phyloP scores from a whole-genome alignment of 2,329 filamentous ascomycete species.

The Aspergillus costaricaensis region DNA sequence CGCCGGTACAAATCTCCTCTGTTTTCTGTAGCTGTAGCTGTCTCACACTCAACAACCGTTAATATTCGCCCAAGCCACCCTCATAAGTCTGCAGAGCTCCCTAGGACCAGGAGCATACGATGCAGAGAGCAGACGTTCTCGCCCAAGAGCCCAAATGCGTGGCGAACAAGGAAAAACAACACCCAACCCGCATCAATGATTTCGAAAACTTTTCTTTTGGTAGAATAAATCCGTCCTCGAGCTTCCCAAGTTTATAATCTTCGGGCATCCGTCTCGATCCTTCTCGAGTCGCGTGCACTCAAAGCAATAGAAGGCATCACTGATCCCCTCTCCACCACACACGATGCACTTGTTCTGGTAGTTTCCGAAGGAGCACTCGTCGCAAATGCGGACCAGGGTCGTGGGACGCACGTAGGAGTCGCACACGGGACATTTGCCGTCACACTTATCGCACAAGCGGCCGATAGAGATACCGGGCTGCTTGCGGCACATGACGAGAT shows the following conservation, averaged over 20 bases:
- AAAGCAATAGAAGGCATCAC: constrained; percentile 98
- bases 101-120: constrained; percentile 9
- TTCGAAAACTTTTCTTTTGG: constrained; percentile 65
- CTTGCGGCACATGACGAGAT: constrained; percentile 99
- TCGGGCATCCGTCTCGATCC: constrained; percentile 94
- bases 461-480: constrained; percentile 97
- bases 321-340: constrained; percentile 96
- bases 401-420: constrained; percentile 98
- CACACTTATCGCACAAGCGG: constrained; percentile 98
- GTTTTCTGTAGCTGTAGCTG: constrained; percentile 2
- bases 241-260: constrained; percentile 98
- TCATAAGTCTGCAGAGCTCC: background rate
- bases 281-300: constrained; percentile 97
- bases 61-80: background rate
- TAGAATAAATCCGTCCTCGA: constrained; percentile 88
- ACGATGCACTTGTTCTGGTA: constrained; percentile 99
- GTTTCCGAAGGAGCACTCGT: constrained; percentile 99
- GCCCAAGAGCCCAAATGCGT: constrained; percentile 12
- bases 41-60: constrained; percentile 10
- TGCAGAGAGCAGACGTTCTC: background rate
- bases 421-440: constrained; percentile 98
- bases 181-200: constrained; percentile 37
- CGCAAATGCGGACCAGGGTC: constrained; percentile 95
- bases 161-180: constrained; percentile 9
- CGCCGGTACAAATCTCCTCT: constrained; percentile 1